These are phyloP conservation scores for Euphrasia confusa DNA, from an alignment of 257 asterid genomes.

Conservation along the genomic window DNA sequence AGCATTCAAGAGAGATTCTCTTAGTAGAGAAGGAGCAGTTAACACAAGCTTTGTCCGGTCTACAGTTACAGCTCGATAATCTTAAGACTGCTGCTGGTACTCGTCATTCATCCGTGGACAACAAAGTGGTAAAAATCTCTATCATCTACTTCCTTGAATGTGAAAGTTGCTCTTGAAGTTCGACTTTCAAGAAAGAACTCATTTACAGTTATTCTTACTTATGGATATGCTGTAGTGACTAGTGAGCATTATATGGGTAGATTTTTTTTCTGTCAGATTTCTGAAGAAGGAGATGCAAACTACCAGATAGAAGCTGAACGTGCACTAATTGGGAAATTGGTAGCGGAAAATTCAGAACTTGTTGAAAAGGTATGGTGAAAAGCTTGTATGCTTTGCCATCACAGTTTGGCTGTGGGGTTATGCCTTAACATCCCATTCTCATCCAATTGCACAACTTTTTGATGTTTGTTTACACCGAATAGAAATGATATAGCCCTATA, in stretches of 20 bases:
- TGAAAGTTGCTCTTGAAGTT: conserved; percentile 15
- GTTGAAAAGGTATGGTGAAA: conserved; percentile 50
- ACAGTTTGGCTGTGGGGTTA: neutral
- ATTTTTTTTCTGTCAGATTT: conserved; percentile 38
- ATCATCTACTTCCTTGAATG: conserved; percentile 11
- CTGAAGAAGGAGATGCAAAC: conserved; percentile 41
- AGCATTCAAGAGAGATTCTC: conserved; percentile 48
- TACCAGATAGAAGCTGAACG: conserved; percentile 41
- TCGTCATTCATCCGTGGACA: conserved; percentile 33
- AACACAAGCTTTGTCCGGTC: conserved; percentile 39
- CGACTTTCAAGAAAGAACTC: conserved; percentile 2
- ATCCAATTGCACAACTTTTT: neutral
- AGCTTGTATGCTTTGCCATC: conserved; percentile 4
- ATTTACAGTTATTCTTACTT: conserved; percentile 9
- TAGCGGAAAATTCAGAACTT: conserved; percentile 51
- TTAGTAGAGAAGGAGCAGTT: conserved; percentile 48
- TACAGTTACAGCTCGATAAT: conserved; percentile 48
- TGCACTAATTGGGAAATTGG: conserved; percentile 45
- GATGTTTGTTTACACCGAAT: conserved; percentile 10
- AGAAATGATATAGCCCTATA: conserved; percentile 1
- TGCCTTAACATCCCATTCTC: conserved; percentile 14
- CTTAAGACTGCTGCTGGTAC: conserved; percentile 36
- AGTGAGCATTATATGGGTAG: conserved; percentile 13
- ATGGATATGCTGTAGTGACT: conserved; percentile 11
- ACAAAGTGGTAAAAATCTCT: conserved; percentile 35